phyloP scores from a whole-genome alignment of 306 rosid genomes.

The Casuarina cunninghamiana region DNA sequence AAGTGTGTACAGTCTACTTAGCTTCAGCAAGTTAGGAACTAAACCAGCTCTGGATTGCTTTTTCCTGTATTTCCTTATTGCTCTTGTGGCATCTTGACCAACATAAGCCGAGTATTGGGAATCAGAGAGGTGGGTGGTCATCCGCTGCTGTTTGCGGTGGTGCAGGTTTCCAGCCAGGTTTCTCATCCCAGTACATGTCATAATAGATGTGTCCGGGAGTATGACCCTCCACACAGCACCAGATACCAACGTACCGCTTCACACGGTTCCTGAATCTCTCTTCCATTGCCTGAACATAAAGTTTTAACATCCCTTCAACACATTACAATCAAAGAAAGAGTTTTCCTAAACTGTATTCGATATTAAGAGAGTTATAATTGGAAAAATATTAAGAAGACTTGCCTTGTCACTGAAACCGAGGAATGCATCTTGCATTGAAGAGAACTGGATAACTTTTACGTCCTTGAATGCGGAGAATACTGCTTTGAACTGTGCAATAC shows the following conservation, averaged over 20 bases:
- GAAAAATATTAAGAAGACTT: constrained; percentile 7
- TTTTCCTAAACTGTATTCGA: constrained; percentile 14
- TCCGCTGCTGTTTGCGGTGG: constrained; percentile 83
- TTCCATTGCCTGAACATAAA: constrained; percentile 56
- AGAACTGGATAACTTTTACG: constrained; percentile 82
- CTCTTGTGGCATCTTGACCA: constrained; percentile 9
- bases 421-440: constrained; percentile 88
- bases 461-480: constrained; percentile 82
- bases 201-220: constrained; percentile 88
- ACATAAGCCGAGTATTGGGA: constrained; percentile 22
- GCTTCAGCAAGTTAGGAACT: constrained; percentile 22
- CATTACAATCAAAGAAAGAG: not conserved
- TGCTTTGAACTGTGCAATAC: constrained; percentile 53
- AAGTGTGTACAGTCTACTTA: constrained; percentile 4
- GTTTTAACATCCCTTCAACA: constrained; percentile 19
- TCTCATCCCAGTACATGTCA: constrained; percentile 98
- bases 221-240: constrained; percentile 85
- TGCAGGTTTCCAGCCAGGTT: constrained; percentile 82
- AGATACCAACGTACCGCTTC: constrained; percentile 80
- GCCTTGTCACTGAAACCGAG: constrained; percentile 72
- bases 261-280: constrained; percentile 71
- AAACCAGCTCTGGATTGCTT: constrained; percentile 16
- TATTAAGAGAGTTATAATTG: not conserved
- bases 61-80: not conserved
- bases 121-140: constrained; percentile 85